Evolutionary conservation across 352 stramenopile species (phyloP).

Genomic region (Pythium dissotocum): DNA sequence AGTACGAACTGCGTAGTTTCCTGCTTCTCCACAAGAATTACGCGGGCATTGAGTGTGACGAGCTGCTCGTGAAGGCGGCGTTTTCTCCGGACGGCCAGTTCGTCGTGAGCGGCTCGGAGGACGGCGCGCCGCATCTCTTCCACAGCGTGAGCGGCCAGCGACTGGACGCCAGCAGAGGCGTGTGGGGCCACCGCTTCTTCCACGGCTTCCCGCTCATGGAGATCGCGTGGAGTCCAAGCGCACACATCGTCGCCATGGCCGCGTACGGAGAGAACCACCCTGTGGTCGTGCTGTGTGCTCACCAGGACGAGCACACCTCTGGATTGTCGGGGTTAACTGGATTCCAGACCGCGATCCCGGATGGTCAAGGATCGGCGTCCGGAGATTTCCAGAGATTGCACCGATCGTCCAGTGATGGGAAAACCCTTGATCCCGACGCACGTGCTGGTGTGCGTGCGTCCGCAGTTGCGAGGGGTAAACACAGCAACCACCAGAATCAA

Average conservation of each 20-base stretch:
- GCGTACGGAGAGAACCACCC: constrained; percentile 64
- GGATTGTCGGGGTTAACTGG: neutral
- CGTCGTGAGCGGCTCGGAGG: constrained; percentile 62
- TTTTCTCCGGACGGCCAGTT: constrained; percentile 73
- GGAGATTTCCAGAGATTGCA: constrained; percentile 1
- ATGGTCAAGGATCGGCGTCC: neutral
- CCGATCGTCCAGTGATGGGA: neutral
- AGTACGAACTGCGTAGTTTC: constrained; percentile 77
- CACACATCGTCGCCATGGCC: constrained; percentile 64
- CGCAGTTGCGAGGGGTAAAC: neutral
- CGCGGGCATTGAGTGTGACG: constrained; percentile 45
- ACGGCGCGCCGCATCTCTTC: constrained; percentile 58
- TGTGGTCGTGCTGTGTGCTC: constrained; percentile 59
- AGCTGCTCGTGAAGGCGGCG: constrained; percentile 43
- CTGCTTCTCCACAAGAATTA: constrained; percentile 76
- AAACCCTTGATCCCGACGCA: neutral
- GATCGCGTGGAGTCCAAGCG: constrained; percentile 58
- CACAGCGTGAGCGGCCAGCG: constrained; percentile 51
- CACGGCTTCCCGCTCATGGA: constrained; percentile 48
- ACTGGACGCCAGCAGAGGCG: constrained; percentile 29
- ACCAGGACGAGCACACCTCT: constrained; percentile 40
- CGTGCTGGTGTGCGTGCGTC: neutral
- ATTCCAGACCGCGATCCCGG: neutral
- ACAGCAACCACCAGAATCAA: neutral
- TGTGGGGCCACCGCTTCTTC: constrained; percentile 69